Evolutionary conservation across 306 rosid species (phyloP).

Genomic region (Vachellia pachyceras): DNA sequence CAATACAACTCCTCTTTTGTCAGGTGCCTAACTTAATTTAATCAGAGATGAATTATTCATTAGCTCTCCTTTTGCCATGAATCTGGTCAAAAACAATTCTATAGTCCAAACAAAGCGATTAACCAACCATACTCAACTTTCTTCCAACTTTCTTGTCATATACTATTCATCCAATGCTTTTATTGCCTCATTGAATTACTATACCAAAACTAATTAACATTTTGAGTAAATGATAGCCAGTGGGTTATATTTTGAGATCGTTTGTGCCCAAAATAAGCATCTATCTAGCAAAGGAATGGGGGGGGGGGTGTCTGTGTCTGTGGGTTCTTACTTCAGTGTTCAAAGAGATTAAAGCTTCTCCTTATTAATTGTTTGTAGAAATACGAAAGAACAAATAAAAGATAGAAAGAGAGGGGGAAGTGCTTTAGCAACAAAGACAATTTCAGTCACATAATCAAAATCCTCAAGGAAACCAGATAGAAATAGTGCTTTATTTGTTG

Average conservation of each 20-base stretch:
- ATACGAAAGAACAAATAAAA: not conserved
- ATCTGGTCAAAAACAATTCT: not conserved
- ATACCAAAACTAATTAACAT: not conserved
- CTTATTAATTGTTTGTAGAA: not conserved
- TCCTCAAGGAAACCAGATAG: not conserved
- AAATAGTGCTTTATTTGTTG: not conserved
- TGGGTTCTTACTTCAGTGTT: not conserved
- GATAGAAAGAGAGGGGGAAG: not conserved
- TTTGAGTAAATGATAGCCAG: slow-evolving; percentile 13
- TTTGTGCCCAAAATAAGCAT: slow-evolving; percentile 18
- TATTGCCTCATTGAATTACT: slow-evolving; percentile 25
- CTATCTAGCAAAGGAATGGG: not conserved
- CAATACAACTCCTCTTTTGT: not conserved
- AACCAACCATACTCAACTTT: not conserved
- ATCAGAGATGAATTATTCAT: too few species aligned
- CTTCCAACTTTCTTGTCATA: not conserved
- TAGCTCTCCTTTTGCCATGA: not conserved
- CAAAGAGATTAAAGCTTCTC: not conserved
- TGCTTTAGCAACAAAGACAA: not conserved
- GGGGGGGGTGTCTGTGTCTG: too few species aligned
- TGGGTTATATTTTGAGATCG: slow-evolving; percentile 18
- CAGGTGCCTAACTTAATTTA: not conserved
- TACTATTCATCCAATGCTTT: not conserved
- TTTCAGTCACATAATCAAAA: slow-evolving; percentile 3
- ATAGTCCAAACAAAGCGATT: not conserved